A percentile compares a stretch with the other conserved stretches of the same genome.
phyloP scores from a whole-genome alignment of 2,329 filamentous ascomycete species.

The Sarocladiaceae sp. region DNA sequence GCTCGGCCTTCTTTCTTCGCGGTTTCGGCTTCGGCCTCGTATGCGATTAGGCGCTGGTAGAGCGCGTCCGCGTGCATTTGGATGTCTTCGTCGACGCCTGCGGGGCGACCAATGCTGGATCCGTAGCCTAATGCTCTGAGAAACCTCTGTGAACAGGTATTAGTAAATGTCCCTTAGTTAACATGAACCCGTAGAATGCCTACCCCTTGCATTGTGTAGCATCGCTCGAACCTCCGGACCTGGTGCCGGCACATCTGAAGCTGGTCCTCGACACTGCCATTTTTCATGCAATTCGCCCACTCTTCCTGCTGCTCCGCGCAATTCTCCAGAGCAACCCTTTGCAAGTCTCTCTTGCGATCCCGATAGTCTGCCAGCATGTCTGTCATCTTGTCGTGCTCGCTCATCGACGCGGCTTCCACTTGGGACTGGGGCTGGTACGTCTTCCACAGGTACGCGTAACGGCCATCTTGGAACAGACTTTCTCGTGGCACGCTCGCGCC shows the following conservation, averaged over 20 bases:
- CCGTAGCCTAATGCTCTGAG: slow-evolving; percentile 87
- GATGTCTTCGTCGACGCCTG: slow-evolving; percentile 73
- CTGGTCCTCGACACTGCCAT: slow-evolving; percentile 59
- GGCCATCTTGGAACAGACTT: slow-evolving; percentile 53
- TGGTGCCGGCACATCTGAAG: slow-evolving; percentile 77
- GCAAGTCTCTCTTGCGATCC: slow-evolving; percentile 70
- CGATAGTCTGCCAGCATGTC: slow-evolving; percentile 81
- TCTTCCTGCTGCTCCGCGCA: slow-evolving; percentile 82
- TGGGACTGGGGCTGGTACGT: slow-evolving; percentile 70
- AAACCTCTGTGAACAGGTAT: slow-evolving; percentile 55
- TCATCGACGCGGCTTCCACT: slow-evolving; percentile 62
- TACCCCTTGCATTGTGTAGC: slow-evolving; percentile 83
- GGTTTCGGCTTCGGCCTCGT: slow-evolving; percentile 68
- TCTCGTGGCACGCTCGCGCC: slow-evolving; percentile 34
- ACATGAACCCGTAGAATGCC: slow-evolving; percentile 18
- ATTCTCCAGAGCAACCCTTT: slow-evolving; percentile 82
- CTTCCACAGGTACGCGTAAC: slow-evolving; percentile 84
- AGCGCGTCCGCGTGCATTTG: slow-evolving; percentile 94
- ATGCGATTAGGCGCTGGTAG: slow-evolving; percentile 78
- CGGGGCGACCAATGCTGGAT: slow-evolving; percentile 55
- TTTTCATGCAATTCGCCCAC: slow-evolving; percentile 74
- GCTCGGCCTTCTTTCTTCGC: slow-evolving; percentile 57
- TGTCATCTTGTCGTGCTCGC: slow-evolving; percentile 72
- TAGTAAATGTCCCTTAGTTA: not conserved
- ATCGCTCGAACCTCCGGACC: slow-evolving; percentile 72